These are phyloP conservation scores for Wickerhamomyces kurtzmanii DNA, from an alignment of 805 yeast genomes.

Conservation along the genomic window DNA sequence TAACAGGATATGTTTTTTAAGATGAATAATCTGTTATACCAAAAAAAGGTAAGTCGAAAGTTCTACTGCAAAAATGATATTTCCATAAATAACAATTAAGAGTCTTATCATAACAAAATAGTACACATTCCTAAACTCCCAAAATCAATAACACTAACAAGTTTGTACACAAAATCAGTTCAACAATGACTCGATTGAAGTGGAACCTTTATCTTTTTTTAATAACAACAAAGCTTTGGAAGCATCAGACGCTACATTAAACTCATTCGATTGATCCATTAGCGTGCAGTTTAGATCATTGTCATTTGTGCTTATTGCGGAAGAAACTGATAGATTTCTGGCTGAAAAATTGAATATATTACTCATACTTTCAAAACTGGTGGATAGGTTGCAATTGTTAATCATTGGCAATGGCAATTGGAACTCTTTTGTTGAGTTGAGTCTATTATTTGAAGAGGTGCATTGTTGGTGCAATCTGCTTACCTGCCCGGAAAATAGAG, in stretches of 20 bases:
- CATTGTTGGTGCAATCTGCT: too few relatives aligned
- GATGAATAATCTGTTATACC: too few relatives aligned
- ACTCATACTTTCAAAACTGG: background rate
- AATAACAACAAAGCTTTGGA: constrained; percentile 11
- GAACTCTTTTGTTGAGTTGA: constrained; percentile 7
- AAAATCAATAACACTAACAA: too few relatives aligned
- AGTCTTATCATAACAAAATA: too few relatives aligned
- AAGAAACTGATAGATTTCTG: background rate
- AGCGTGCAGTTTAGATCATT: constrained; percentile 1
- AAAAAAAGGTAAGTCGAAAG: too few relatives aligned
- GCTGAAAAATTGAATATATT: background rate
- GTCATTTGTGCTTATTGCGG: constrained; percentile 1
- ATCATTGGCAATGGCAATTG: constrained; percentile 6
- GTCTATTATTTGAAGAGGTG: too few relatives aligned
- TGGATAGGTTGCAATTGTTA: background rate
- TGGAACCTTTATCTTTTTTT: constrained; percentile 11
- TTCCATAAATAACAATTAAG: too few relatives aligned
- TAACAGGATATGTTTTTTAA: too few relatives aligned
- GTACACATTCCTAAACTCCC: too few relatives aligned
- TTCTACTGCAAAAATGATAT: too few relatives aligned
- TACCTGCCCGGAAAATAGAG: too few relatives aligned
- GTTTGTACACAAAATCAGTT: too few relatives aligned
- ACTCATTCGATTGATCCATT: background rate
- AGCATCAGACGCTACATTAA: constrained; percentile 6
- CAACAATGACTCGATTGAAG: constrained; percentile 14